Evolutionary conservation across 2,329 filamentous ascomycete genomes (phyloP).

Genomic region (Aspergillus puulaauensis): DNA sequence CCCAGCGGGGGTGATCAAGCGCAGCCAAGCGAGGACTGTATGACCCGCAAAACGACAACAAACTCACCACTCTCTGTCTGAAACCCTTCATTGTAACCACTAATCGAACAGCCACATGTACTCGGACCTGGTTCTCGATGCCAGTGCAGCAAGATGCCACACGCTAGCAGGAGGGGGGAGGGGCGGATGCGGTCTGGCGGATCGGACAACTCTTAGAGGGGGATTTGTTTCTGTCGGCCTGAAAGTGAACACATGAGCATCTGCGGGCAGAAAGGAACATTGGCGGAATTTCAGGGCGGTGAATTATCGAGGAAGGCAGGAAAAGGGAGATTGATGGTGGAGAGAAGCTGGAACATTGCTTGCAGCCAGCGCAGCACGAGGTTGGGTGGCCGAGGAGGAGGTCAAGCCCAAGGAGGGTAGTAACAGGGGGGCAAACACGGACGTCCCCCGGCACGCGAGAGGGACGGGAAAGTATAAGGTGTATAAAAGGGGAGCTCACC

Average conservation of each 20-base stretch:
- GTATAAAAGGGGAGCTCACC: constrained; percentile 20
- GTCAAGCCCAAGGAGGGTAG: constrained; percentile 7
- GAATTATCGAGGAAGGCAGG: not conserved
- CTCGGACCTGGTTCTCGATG: constrained; percentile 29
- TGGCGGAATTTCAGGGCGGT: constrained; percentile 2
- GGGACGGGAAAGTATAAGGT: constrained; percentile 17
- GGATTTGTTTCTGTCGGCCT: constrained; percentile 31
- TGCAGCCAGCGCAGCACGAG: constrained; percentile 13
- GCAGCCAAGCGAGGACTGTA: constrained; percentile 14
- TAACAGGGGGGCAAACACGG: constrained; percentile 15
- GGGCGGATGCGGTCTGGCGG: constrained; percentile 15
- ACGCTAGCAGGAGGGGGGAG: constrained; percentile 33
- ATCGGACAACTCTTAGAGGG: constrained; percentile 23
- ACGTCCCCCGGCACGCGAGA: constrained; percentile 14
- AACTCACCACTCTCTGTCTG: constrained; percentile 91
- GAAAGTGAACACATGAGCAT: constrained; percentile 30
- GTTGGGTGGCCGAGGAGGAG: constrained; percentile 1
- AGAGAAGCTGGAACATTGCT: not conserved
- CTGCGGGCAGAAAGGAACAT: constrained; percentile 16
- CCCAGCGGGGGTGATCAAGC: constrained; percentile 23
- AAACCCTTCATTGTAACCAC: constrained; percentile 86
- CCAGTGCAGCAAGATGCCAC: constrained; percentile 36
- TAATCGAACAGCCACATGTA: constrained; percentile 37
- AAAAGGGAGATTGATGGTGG: not conserved
- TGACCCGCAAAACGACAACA: constrained; percentile 1